A percentile compares a stretch with the other conserved stretches of the same genome.
phyloP scores from a whole-genome alignment of 257 asterid species.

The Lantana camara region DNA sequence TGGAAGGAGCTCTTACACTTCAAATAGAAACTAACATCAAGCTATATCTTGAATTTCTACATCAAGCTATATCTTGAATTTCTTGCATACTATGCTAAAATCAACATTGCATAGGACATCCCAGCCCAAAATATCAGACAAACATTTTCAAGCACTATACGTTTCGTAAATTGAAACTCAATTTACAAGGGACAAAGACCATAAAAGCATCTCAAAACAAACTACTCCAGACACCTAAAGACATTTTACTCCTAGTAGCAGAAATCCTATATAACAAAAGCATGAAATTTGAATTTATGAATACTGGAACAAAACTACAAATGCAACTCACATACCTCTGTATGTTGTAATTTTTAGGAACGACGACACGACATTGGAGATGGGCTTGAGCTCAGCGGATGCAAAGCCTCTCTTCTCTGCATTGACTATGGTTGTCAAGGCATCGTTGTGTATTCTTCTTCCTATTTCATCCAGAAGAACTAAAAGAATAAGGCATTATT shows the following conservation, averaged over 20 bases:
- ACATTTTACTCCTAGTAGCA: background rate
- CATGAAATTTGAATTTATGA: background rate
- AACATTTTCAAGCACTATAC: too few species aligned
- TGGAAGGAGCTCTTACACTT: too few species aligned
- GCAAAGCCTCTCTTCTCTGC: constrained; percentile 94
- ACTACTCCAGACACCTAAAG: too few species aligned
- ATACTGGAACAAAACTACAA: constrained; percentile 5
- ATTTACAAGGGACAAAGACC: background rate
- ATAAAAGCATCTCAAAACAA: too few species aligned
- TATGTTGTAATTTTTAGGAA: constrained; percentile 93
- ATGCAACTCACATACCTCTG: constrained; percentile 51
- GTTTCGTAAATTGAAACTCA: too few species aligned
- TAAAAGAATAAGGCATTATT: background rate
- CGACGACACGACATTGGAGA: constrained; percentile 75
- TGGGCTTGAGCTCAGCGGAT: constrained; percentile 75
- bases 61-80: too few species aligned
- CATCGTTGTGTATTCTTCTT: constrained; percentile 82
- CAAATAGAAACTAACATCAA: too few species aligned
- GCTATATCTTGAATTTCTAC: too few species aligned
- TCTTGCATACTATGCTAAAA: too few species aligned
- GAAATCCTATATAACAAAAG: constrained; percentile 5
- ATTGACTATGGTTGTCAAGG: constrained; percentile 81
- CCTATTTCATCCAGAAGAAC: constrained; percentile 63
- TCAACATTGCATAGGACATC: too few species aligned
- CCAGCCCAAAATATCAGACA: too few species aligned